Evolutionary conservation across 1,139 yeast species (phyloP), one percentile per base, ranked within the genome.

Genomic region (Candida sanyaensis): DNA sequence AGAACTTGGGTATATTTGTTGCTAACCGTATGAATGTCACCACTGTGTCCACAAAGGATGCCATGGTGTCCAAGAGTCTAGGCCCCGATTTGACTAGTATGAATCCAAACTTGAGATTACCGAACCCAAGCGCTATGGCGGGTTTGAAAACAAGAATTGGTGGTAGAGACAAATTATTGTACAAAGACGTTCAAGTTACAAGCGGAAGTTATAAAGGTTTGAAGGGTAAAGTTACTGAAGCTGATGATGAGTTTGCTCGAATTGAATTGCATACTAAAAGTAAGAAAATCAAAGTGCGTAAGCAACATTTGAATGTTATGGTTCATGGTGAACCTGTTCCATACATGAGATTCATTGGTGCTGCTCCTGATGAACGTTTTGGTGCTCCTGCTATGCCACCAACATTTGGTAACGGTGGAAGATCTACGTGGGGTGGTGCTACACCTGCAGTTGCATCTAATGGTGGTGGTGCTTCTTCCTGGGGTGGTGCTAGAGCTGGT

Each of bases 201-300:
- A 84, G 88, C 58, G 97, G 98, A 6, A 92, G 92, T 54, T 90
- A 92, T 68, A 95, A 93, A 70, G 98, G 99, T 38, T 81, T 91
- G 57, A 85, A 87, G 74, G 99, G 99, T 63, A 88, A 89, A 56
- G 91, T 95, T 37, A 88, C 88, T 53, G 98, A 93, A 63, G 89
- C 96, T 11, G 95, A 91, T 57, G 99, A 96, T 52, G 86, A 86
- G 21, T 81, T 79, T 58, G 98, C 98, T 2, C 81, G 98, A 52
- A 88, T 93, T 42, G 99, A 93, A 68, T 78, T 93, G 55, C 98
- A 93, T 66, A 88, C 97, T 34, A 92, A 91, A 60, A 86, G 86
- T 61, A 95, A 93, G 65, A 88, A 86, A 52, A 84, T 92, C 54
- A 90, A 93, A 54, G 91, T 93, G 36, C 86, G 83, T 58, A 92